Conservation (phyloP, 108 stramenopile genomes). For the Skeletonema tropicum region DNA sequence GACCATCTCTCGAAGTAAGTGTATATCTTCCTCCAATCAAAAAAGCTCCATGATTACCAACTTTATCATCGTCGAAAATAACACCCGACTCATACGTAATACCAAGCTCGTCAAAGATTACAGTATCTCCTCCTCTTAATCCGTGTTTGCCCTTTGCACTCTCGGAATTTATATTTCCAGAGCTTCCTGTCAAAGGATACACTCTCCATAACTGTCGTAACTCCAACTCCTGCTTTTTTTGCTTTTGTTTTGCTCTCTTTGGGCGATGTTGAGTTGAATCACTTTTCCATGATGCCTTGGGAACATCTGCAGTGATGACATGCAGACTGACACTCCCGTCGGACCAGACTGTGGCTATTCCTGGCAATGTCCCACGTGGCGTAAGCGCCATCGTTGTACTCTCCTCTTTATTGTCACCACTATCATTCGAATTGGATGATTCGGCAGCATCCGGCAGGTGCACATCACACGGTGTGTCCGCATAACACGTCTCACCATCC, state of each 20-base stretch:
- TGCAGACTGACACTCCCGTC: conserved; percentile 74
- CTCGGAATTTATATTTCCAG: background rate
- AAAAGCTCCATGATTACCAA: conserved; percentile 38
- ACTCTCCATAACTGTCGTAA: conserved; percentile 50
- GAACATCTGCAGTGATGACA: conserved; percentile 56
- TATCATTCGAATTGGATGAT: conserved; percentile 14
- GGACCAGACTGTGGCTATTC: conserved; percentile 74
- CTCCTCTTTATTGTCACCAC: conserved; percentile 14
- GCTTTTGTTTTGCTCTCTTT: conserved; percentile 36
- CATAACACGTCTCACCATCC: conserved; percentile 77
- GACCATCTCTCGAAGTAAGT: background rate
- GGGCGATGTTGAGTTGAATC: conserved; percentile 31
- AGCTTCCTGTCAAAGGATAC: conserved; percentile 29
- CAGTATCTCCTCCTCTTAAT: background rate
- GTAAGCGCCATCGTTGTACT: conserved; percentile 53
- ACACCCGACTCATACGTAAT: conserved; percentile 43
- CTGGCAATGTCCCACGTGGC: conserved; percentile 73
- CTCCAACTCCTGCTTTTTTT: conserved; percentile 46
- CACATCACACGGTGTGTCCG: conserved; percentile 82
- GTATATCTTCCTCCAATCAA: conserved; percentile 48
- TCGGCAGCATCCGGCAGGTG: conserved; percentile 15
- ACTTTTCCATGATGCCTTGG: background rate
- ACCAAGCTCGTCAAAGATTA: conserved; percentile 47
- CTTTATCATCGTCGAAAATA: conserved; percentile 26
- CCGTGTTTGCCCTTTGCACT: background rate